phyloP scores from a whole-genome alignment of 108 stramenopile genomes.

The Epipyxis sp. region DNA sequence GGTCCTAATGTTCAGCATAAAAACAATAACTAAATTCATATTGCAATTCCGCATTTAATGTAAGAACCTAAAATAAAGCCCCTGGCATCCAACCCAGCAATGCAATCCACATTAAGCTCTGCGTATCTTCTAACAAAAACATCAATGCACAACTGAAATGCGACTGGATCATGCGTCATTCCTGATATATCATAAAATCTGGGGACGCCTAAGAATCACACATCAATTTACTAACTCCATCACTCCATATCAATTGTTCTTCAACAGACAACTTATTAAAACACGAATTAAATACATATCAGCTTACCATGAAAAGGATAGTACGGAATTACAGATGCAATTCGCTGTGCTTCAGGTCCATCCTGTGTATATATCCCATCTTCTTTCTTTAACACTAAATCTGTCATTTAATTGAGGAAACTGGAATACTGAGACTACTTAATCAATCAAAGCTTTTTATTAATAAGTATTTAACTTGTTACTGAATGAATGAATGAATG shows the following conservation, averaged over 20 bases:
- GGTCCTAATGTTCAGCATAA: too few relatives aligned
- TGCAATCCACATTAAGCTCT: constrained; percentile 71
- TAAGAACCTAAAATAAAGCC: constrained; percentile 91
- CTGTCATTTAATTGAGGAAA: too few relatives aligned
- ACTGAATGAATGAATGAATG: too few relatives aligned
- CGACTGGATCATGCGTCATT: constrained; percentile 74
- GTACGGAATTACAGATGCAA: constrained; percentile 88
- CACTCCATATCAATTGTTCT: too few relatives aligned
- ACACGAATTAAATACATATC: neutral
- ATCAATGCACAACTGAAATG: constrained; percentile 79
- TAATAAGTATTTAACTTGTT: too few relatives aligned
- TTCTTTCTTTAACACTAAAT: neutral
- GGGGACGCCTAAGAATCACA: constrained; percentile 71
- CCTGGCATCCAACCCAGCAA: constrained; percentile 88
- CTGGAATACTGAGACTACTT: too few relatives aligned
- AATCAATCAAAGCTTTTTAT: too few relatives aligned
- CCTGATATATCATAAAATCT: constrained; percentile 97
- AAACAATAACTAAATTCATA: too few relatives aligned
- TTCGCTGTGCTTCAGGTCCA: constrained; percentile 38
- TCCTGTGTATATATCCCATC: neutral
- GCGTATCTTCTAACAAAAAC: constrained; percentile 74
- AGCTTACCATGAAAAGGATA: constrained; percentile 82
- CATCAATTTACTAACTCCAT: neutral
- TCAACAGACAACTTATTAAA: too few relatives aligned
- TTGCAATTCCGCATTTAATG: too few relatives aligned